Base-by-base conservation (phyloP, 2,329 filamentous ascomycete species). In the Mollisia scopiformis region DNA sequence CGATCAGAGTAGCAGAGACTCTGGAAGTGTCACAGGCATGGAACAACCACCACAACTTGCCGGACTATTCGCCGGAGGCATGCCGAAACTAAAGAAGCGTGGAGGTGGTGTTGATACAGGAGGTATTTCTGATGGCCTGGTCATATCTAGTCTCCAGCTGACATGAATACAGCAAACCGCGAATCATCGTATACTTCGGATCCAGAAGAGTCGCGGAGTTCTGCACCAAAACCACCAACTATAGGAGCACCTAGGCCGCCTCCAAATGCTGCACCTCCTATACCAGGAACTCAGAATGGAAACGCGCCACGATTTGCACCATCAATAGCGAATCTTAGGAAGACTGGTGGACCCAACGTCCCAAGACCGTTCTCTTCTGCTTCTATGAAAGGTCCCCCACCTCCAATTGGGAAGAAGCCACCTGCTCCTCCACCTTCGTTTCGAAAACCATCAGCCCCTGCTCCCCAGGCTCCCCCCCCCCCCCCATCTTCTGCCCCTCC, bases 31-130 rank as follows among this genome's bases (percentile, higher is more conserved):
- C 13, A 68, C 76, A 19, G 77, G 77, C 1, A 76, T 82, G 67
- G 84, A 88, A 23, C 76, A 86, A 21, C 86, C 91, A 51, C 92
- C 93, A 11, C 94, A 97, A 74, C 76, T 98, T 11, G 94, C 82
- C 30, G 95, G 95, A 1, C 76, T 99, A 27, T 97, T 99, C 73
- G 92, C 91, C 1, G 93, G 92, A 35, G 95, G 94, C 37, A 98
- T 98, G 86, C 95, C 95, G 2, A 98, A 97, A 78, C 75, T 99
- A 71, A 91, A 91, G 75, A 97, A 96, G 79, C 84, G 88, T 2
- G 90, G 92, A 58, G 93, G 91, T 51, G 90, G 90, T 39, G 81
- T 94, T 61, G 84, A 92, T 75, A 94, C 91, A 1, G 91, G 88
- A 74, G 83, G 83, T 84, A 69, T 81, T 59, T 58, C 7, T 23